phyloP scores from a whole-genome alignment of 306 rosid species.

The Sicyos baderoa region DNA sequence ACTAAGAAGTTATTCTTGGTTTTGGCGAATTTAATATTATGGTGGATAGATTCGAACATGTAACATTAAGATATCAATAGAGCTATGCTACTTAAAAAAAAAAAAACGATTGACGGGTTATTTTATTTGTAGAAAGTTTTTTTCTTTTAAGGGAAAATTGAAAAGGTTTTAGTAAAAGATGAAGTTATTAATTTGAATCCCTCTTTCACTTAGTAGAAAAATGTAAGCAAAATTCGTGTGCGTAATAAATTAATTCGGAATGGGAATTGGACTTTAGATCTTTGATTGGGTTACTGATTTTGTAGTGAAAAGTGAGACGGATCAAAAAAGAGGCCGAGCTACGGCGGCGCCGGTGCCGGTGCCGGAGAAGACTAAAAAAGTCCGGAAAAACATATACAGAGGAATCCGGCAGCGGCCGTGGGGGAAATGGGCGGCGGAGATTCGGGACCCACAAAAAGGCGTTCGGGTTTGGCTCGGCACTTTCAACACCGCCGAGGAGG shows the following conservation, averaged over 20 bases:
- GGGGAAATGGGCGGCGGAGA: constrained; percentile 99
- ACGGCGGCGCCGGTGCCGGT: neutral
- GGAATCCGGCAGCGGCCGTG: constrained; percentile 96
- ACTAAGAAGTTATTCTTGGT: too few species aligned
- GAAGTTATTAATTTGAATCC: too few species aligned
- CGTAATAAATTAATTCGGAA: neutral
- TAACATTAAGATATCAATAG: too few species aligned
- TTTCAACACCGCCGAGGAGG: too few species aligned
- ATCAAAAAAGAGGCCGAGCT: neutral
- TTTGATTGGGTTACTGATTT: neutral
- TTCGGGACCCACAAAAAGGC: constrained; percentile 85
- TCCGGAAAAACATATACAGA: constrained; percentile 68
- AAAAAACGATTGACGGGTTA: too few species aligned
- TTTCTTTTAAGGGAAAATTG: too few species aligned
- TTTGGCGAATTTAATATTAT: too few species aligned
- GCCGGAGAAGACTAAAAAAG: neutral
- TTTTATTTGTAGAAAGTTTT: neutral
- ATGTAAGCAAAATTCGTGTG: too few species aligned
- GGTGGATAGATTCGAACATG: too few species aligned
- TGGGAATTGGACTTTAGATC: neutral
- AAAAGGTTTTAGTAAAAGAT: too few species aligned
- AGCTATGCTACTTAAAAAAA: too few species aligned
- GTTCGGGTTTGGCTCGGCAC: constrained; percentile 91
- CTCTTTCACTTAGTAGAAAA: too few species aligned
- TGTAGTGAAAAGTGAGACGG: neutral